phyloP scores from a whole-genome alignment of 106 monocot genomes.

The Dendrobium officinale region DNA sequence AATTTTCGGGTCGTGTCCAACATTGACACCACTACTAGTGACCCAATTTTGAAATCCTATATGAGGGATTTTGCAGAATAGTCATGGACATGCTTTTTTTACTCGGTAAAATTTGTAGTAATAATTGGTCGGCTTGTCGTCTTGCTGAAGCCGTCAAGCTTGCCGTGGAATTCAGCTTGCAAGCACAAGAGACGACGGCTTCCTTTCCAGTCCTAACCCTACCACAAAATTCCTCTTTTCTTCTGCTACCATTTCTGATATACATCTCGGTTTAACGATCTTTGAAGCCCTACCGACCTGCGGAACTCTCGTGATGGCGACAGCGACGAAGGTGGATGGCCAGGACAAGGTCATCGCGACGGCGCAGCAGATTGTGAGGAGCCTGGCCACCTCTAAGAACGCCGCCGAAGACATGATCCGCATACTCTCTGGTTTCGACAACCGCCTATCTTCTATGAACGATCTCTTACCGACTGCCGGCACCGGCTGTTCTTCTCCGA shows the following conservation, averaged over 20 bases:
- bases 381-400: slow-evolving; percentile 60
- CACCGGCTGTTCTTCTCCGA: neutral
- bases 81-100: neutral
- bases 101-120: neutral
- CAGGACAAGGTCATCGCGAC: slow-evolving; percentile 73
- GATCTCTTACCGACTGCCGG: slow-evolving; percentile 23
- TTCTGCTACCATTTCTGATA: neutral
- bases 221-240: neutral
- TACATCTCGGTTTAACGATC: neutral
- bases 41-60: too few relatives aligned
- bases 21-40: too few relatives aligned
- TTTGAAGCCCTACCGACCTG: neutral
- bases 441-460: slow-evolving; percentile 47
- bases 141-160: neutral
- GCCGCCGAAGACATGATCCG: slow-evolving; percentile 80
- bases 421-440: slow-evolving; percentile 85
- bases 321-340: slow-evolving; percentile 33
- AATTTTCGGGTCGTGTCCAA: too few relatives aligned
- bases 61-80: too few relatives aligned
- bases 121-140: slow-evolving; percentile 1
- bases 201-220: slow-evolving; percentile 2
- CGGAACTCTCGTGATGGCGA: slow-evolving; percentile 13
- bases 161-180: neutral
- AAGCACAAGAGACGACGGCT: neutral
- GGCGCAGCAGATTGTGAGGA: slow-evolving; percentile 79